Base-by-base conservation (phyloP, 2,329 filamentous ascomycete species). In the Hortaea werneckii region DNA sequence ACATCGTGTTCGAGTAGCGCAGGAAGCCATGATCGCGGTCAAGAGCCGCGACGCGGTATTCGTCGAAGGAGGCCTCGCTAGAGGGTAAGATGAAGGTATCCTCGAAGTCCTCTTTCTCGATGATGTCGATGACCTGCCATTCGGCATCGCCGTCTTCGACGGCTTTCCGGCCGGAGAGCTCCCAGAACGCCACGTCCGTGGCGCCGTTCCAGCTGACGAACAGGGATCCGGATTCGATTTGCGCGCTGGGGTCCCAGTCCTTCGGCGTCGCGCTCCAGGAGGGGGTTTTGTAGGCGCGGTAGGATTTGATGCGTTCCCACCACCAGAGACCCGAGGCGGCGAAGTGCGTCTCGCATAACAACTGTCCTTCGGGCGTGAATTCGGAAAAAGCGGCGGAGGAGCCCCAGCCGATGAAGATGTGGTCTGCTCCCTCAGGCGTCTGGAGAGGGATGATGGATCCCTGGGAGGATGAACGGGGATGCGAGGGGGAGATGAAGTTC, bases 361-460 rank as follows among this genome's bases (percentile, higher is more conserved):
- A 55, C 5, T 62, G 58, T 28, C 70, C 70, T 32, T 65, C 58
- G 12, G 55, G 42, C 0, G 62, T 51, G 54, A 64, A 76, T 53
- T 79, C 75, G 9, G 67, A 73, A 46, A 68, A 70, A 0, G 70
- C 67, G 1, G 73, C 70, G 9, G 65, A 66, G n/a, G 71, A 69
- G 8, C 75, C 77, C 75, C 76, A 81, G 47, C 75, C 75, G 27
- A 80, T 68, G 27, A 80, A 61, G 4, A 71, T 69, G 51, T 76
- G 73, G 6, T 66, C 67, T 41, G 64, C 68, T 13, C 54, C 50
- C 1, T 58, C 50, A 40, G 44, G 51, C 2, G 71, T 67, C 13
- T 5, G 7, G 10, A 30, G 37, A 0, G 79, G 65, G 1, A 74
- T 55, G 4, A 73, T 70, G 43, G 68, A 72, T 2, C 72, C 72